phyloP scores from a whole-genome alignment of 345 rosid species.

The Excoecaria cochinchinensis region DNA sequence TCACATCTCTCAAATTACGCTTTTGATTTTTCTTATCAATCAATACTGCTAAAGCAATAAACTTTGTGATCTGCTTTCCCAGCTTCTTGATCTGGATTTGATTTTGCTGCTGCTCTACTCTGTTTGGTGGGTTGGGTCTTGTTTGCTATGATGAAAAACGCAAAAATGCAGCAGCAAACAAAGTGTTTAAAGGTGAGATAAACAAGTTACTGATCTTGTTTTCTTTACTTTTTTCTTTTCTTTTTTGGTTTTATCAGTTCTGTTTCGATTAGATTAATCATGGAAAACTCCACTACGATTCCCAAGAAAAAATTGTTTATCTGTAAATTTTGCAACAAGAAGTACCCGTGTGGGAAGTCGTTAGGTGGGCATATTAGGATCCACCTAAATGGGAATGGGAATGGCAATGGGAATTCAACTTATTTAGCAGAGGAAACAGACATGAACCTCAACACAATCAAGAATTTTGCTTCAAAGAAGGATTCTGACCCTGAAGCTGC shows the following conservation, averaged over 20 bases:
- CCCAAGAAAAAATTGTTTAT: slow-evolving; percentile 49
- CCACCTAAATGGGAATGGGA: slow-evolving; percentile 44
- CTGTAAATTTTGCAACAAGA: slow-evolving; percentile 77
- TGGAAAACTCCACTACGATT: slow-evolving; percentile 47
- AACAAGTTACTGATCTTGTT: slow-evolving; percentile 24
- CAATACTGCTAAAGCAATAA: slow-evolving; percentile 23
- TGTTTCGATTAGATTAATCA: slow-evolving; percentile 26
- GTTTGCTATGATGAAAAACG: neutral
- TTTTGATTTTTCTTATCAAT: slow-evolving; percentile 33
- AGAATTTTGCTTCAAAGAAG: slow-evolving; percentile 22
- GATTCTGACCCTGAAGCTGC: slow-evolving; percentile 39
- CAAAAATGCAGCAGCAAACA: slow-evolving; percentile 32
- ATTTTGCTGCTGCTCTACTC: slow-evolving; percentile 6
- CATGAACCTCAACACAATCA: slow-evolving; percentile 33
- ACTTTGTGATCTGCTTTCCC: slow-evolving; percentile 37
- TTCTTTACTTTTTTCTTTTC: slow-evolving; percentile 31
- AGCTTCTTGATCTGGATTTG: slow-evolving; percentile 35
- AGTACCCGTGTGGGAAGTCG: slow-evolving; percentile 76
- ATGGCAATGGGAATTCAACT: slow-evolving; percentile 24
- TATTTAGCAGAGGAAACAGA: slow-evolving; percentile 38
- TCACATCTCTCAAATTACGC: slow-evolving; percentile 39
- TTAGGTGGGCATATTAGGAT: slow-evolving; percentile 90
- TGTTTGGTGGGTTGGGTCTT: neutral
- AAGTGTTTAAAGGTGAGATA: slow-evolving; percentile 33
- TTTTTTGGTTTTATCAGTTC: slow-evolving; percentile 30